These are phyloP conservation scores for Schwanniomyces pseudopolymorphus DNA, from an alignment of 805 yeast genomes.

Conservation along the genomic window DNA sequence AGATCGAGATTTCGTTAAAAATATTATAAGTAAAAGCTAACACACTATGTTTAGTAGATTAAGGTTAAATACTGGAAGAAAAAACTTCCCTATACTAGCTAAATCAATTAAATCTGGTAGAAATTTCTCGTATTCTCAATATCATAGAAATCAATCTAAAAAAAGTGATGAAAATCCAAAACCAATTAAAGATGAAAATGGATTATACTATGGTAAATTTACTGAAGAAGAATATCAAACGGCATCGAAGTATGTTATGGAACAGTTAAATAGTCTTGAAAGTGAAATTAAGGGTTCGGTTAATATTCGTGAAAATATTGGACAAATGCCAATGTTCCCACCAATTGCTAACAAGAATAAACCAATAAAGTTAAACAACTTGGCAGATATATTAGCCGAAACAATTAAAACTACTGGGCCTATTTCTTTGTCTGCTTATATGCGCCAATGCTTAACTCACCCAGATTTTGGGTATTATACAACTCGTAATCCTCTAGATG, in stretches of 20 bases:
- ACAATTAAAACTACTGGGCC: conserved; percentile 74
- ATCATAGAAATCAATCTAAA: neutral
- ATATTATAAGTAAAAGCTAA: too few relatives aligned
- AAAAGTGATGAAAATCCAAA: neutral
- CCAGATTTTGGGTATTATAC: conserved; percentile 80
- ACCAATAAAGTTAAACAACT: conserved; percentile 18
- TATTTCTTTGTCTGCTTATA: conserved; percentile 65
- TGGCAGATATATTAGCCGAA: conserved; percentile 42
- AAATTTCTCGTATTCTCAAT: neutral
- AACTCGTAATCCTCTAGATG: conserved; percentile 69
- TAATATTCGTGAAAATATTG: conserved; percentile 35
- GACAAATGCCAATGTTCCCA: conserved; percentile 38
- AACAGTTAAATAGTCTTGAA: conserved; percentile 33
- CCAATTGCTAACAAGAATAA: conserved; percentile 11
- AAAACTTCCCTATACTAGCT: neutral
- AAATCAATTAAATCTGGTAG: neutral
- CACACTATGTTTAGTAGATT: neutral
- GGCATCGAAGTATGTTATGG: conserved; percentile 32
- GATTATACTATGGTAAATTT: conserved; percentile 33
- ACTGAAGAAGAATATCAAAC: conserved; percentile 38
- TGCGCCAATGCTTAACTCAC: conserved; percentile 79
- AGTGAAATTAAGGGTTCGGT: conserved; percentile 36
- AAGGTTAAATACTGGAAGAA: neutral
- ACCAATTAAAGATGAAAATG: conserved; percentile 18
- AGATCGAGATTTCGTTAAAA: neutral